phyloP scores from a whole-genome alignment of 306 rosid genomes.

The Leucaena leucocephala region DNA sequence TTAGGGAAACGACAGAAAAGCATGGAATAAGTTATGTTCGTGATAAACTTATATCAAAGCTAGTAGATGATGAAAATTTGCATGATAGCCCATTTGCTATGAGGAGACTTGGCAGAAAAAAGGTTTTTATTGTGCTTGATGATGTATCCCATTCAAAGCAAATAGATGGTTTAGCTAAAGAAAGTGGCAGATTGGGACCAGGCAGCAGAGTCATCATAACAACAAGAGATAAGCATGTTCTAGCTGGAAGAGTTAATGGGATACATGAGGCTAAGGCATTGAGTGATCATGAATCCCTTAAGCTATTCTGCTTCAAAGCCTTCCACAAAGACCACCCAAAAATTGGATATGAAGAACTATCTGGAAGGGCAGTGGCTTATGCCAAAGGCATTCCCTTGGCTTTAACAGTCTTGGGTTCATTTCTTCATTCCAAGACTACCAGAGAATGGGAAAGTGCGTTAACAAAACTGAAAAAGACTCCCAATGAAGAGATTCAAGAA shows the following conservation, averaged over 20 bases:
- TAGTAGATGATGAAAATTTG: background rate
- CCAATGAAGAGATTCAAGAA: background rate
- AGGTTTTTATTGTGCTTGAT: background rate
- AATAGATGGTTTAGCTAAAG: background rate
- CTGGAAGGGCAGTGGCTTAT: background rate
- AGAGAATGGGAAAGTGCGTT: conserved; percentile 25
- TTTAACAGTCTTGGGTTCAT: conserved; percentile 25
- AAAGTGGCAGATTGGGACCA: background rate
- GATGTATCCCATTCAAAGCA: background rate
- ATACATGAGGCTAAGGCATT: background rate
- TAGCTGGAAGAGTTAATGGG: background rate
- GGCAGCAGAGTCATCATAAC: conserved; percentile 3
- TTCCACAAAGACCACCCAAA: background rate
- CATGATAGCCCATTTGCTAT: too few relatives aligned
- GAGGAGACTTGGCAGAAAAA: background rate
- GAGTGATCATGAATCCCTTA: background rate
- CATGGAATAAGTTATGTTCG: background rate
- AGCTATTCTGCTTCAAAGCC: conserved; percentile 10
- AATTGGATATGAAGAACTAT: background rate
- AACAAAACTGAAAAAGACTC: background rate
- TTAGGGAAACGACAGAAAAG: background rate
- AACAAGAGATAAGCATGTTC: conserved; percentile 17
- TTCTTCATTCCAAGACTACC: background rate
- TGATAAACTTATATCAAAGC: background rate
- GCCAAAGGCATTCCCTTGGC: conserved; percentile 25